phyloP scores from a whole-genome alignment of 176 grass and related monocot species.

The Cocos nucifera region DNA sequence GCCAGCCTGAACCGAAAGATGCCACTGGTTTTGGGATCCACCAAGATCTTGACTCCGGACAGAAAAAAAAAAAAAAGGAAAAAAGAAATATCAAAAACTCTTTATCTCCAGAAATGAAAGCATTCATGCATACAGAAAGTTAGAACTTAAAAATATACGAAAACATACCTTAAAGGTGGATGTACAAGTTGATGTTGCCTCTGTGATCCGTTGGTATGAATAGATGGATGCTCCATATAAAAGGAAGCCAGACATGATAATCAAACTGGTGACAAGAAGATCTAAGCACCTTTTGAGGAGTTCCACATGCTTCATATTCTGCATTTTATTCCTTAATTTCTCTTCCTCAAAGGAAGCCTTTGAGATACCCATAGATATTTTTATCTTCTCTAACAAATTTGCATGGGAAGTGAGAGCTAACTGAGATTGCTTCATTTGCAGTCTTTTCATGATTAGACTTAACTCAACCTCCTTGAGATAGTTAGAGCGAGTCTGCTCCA shows the following conservation, averaged over 20 bases:
- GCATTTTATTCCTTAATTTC: slow-evolving; percentile 69
- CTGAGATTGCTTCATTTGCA: slow-evolving; percentile 67
- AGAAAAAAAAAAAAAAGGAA: not conserved
- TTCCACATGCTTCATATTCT: slow-evolving; percentile 50
- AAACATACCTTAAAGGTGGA: slow-evolving; percentile 42
- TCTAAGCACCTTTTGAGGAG: slow-evolving; percentile 66
- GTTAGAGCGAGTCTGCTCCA: slow-evolving; percentile 64
- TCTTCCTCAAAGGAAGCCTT: slow-evolving; percentile 76
- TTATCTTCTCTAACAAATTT: slow-evolving; percentile 64
- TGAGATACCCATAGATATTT: slow-evolving; percentile 68
- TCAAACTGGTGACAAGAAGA: slow-evolving; percentile 66
- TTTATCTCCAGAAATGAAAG: not conserved
- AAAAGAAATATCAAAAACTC: too few species aligned
- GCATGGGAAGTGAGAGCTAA: slow-evolving; percentile 57
- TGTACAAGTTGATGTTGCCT: slow-evolving; percentile 48
- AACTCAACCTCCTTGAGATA: slow-evolving; percentile 86
- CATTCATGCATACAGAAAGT: not conserved
- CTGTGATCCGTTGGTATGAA: slow-evolving; percentile 74
- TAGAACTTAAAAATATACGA: not conserved
- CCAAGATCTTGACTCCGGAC: slow-evolving; percentile 77
- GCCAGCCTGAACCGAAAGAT: slow-evolving; percentile 50
- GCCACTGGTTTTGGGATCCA: slow-evolving; percentile 71
- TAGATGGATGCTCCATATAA: slow-evolving; percentile 62
- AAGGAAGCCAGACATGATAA: slow-evolving; percentile 74
- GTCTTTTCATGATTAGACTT: slow-evolving; percentile 60